Evolutionary conservation across 768 basidiomycete species (phyloP).

Genomic region (Termitomyces sp.): DNA sequence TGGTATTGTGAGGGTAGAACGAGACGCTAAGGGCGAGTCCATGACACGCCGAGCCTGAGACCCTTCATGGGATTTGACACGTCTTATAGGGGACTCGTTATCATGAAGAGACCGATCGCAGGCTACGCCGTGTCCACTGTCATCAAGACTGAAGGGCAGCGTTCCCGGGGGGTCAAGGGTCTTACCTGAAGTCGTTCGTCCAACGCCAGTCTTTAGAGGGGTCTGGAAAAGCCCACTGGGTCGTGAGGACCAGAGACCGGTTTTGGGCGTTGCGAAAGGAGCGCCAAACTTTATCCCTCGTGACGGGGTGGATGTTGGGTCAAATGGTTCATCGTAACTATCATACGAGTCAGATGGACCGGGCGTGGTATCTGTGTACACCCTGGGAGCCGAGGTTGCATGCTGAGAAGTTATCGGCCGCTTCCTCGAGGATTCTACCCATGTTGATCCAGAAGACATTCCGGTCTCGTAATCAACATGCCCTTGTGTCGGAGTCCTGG

Average conservation of each 20-base stretch:
- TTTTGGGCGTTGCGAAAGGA: slow-evolving; percentile 62
- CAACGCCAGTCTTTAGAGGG: slow-evolving; percentile 34
- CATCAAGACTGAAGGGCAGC: slow-evolving; percentile 25
- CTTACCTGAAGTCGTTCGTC: slow-evolving; percentile 22
- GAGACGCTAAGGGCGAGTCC: slow-evolving; percentile 27
- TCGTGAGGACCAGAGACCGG: slow-evolving; percentile 38
- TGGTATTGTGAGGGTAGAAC: slow-evolving; percentile 11
- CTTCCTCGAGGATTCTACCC: slow-evolving; percentile 45
- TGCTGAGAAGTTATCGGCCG: slow-evolving; percentile 54
- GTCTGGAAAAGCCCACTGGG: slow-evolving; percentile 46
- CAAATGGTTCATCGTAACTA: slow-evolving; percentile 55
- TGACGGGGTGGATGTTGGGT: slow-evolving; percentile 80
- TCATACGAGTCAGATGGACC: slow-evolving; percentile 26
- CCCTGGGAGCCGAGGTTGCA: slow-evolving; percentile 28
- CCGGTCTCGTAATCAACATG: slow-evolving; percentile 20
- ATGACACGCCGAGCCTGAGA: slow-evolving; percentile 25
- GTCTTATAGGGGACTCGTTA: slow-evolving; percentile 54
- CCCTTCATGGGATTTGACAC: slow-evolving; percentile 27
- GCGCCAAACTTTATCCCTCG: slow-evolving; percentile 60
- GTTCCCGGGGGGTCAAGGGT: slow-evolving; percentile 22
- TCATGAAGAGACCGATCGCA: slow-evolving; percentile 23
- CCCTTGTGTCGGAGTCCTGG: slow-evolving; percentile 45
- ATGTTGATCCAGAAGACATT: slow-evolving; percentile 32
- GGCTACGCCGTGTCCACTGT: slow-evolving; percentile 18
- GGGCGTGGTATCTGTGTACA: slow-evolving; percentile 33